These are phyloP conservation scores for Plasmodium gallinaceum DNA, from an alignment of 169 alveolate species.

Conservation along the genomic window DNA sequence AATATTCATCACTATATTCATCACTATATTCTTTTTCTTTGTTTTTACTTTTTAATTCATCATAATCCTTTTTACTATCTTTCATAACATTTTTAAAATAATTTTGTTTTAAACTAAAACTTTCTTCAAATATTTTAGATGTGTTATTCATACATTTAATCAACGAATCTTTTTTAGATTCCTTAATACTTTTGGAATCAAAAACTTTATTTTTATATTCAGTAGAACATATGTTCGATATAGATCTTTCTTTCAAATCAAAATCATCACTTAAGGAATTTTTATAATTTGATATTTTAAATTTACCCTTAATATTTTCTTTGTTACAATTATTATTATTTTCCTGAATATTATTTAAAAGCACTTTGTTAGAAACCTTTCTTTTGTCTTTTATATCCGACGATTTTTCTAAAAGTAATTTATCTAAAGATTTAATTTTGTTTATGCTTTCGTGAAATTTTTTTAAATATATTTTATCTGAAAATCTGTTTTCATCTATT, in stretches of 20 bases:
- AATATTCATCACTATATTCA: too few relatives aligned
- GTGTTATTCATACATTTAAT: neutral
- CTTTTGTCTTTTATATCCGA: constrained; percentile 8
- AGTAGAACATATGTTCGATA: neutral
- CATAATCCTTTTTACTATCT: neutral
- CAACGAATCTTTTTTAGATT: neutral
- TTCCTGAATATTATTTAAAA: neutral
- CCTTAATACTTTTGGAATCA: neutral
- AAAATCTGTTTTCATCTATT: constrained; percentile 7
- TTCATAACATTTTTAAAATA: neutral
- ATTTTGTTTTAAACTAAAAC: neutral
- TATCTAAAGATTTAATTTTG: neutral
- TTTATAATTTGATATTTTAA: neutral
- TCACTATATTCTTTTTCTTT: neutral
- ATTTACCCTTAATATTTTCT: neutral
- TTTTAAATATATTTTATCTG: constrained; percentile 16
- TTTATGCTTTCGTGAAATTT: constrained; percentile 6
- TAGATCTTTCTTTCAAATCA: neutral
- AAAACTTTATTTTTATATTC: neutral
- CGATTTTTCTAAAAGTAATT: constrained; percentile 5
- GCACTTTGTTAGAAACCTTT: neutral
- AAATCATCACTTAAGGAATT: constrained; percentile 14
- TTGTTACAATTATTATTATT: neutral
- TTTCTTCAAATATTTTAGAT: neutral
- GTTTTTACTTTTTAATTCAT: constrained; percentile 1